These are phyloP conservation scores for Phytophthora constricta DNA, from an alignment of 352 stramenopile species.

Conservation along the genomic window DNA sequence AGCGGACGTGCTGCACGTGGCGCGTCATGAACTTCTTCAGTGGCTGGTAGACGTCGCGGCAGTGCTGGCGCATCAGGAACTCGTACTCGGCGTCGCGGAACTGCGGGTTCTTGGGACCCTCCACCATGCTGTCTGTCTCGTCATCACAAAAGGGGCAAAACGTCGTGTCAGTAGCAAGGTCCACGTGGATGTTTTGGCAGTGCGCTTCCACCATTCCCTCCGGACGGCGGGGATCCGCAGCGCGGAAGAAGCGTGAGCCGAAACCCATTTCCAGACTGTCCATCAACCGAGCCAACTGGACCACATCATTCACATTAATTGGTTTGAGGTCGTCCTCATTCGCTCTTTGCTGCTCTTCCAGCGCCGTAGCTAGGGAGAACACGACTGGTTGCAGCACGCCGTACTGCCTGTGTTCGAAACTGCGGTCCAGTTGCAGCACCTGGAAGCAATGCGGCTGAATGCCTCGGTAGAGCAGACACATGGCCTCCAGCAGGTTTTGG, in stretches of 20 bases:
- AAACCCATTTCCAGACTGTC: conserved; percentile 19
- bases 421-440: conserved; percentile 36
- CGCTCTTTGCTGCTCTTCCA: conserved; percentile 14
- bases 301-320: conserved; percentile 32
- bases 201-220: conserved; percentile 33
- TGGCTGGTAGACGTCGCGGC: conserved; percentile 32
- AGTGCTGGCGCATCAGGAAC: conserved; percentile 40
- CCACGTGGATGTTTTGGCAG: conserved; percentile 31
- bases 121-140: conserved; percentile 33
- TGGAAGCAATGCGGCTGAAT: conserved; percentile 34
- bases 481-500: conserved; percentile 31
- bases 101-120: conserved; percentile 32
- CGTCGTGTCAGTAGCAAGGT: conserved; percentile 24
- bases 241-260: conserved; percentile 28
- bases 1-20: conserved; percentile 36
- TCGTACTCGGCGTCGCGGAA: conserved; percentile 37
- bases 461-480: conserved; percentile 35
- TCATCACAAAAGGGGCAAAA: conserved; percentile 29
- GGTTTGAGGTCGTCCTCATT: background rate
- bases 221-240: background rate
- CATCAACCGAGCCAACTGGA: conserved; percentile 21
- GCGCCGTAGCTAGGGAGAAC: conserved; percentile 21
- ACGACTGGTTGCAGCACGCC: conserved; percentile 27
- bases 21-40: conserved; percentile 41
- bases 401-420: conserved; percentile 35